Evolutionary conservation across 2,329 filamentous ascomycete species (phyloP).

Genomic region (Ceratocystis diversiconidia): DNA sequence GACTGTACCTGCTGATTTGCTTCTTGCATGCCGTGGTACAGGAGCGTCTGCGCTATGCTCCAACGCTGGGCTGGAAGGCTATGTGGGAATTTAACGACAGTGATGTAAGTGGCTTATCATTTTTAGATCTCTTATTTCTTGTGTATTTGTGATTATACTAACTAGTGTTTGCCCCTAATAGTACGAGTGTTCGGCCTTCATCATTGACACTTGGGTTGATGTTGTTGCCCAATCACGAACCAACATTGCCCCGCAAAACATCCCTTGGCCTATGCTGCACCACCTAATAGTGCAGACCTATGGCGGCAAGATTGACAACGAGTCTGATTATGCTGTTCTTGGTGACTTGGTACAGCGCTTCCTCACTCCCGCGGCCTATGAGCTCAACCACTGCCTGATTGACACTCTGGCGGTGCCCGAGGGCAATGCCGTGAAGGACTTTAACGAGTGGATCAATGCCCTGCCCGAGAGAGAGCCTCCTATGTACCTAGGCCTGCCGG

Average conservation of each 20-base stretch:
- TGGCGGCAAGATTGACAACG: conserved; percentile 92
- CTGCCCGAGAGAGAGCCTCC: conserved; percentile 92
- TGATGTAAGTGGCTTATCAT: conserved; percentile 55
- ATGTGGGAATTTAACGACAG: conserved; percentile 99
- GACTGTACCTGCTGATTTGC: conserved; percentile 78
- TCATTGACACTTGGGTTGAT: conserved; percentile 92
- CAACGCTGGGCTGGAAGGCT: conserved; percentile 88
- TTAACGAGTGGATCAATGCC: conserved; percentile 79
- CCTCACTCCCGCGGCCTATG: conserved; percentile 78
- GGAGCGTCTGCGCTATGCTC: conserved; percentile 85
- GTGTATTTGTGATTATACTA: background rate
- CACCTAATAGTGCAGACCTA: conserved; percentile 88
- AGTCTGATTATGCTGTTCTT: conserved; percentile 65
- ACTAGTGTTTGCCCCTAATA: background rate
- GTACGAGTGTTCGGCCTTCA: conserved; percentile 95
- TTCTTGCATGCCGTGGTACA: conserved; percentile 95
- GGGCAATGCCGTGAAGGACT: conserved; percentile 71
- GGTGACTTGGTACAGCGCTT: conserved; percentile 59
- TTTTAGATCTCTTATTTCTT: background rate
- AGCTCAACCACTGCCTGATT: conserved; percentile 81
- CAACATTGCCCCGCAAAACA: conserved; percentile 83
- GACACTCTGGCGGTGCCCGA: conserved; percentile 62
- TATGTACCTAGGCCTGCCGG: conserved; percentile 82
- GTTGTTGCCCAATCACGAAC: conserved; percentile 67
- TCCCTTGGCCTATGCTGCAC: conserved; percentile 93